Base-by-base conservation (phyloP, 306 rosid genomes). In the Vicia villosa region DNA sequence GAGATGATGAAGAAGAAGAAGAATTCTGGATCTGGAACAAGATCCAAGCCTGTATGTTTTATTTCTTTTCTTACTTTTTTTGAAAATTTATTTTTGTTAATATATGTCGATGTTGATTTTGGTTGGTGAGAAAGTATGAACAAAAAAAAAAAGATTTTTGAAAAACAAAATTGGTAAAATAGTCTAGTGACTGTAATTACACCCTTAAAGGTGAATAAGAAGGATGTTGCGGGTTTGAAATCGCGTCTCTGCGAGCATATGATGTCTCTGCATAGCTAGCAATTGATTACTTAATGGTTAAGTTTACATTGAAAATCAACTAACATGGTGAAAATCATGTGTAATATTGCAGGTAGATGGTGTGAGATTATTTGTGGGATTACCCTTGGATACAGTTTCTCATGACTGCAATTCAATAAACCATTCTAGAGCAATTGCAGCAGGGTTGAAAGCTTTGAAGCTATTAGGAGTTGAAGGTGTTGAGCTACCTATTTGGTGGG, bases 181-280 rank as follows among this genome's bases (percentile, higher is more conserved):
- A n/a, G 28, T 24, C 10, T 34, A 5, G 38, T 34, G 38, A 0
- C 1, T 34, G 8, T 34, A 34, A 34, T 32, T 32, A 5, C 9
- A 32, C 26, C 3, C 26, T 22, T 22, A 1, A 22, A 22, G 3
- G n/a, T 94, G 92, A 86, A 87, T 65, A 80, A 83, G 81, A 80
- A 84, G 66, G n/a, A n/a, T n/a, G n/a, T n/a, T n/a, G 81, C 82
- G 4, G 99, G 96, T 69, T 96, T 95, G 36, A 81, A 95, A 83
- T 22, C 26, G 26, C 2, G 3, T 22, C 36, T 30, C 88, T 95
- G 26, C 97, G 77, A 88, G 36, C 36, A 30, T 3, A 6, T 5
- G 36, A 30, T 30, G 8, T 5, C 36, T 3, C 36, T 30, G 36
- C 7, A 30, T 1, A 30, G 8, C 1, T 30, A 22, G 1, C 1